Evolutionary conservation across 331 rosid genomes (phyloP).

Genomic region (Arachis monticola): DNA sequence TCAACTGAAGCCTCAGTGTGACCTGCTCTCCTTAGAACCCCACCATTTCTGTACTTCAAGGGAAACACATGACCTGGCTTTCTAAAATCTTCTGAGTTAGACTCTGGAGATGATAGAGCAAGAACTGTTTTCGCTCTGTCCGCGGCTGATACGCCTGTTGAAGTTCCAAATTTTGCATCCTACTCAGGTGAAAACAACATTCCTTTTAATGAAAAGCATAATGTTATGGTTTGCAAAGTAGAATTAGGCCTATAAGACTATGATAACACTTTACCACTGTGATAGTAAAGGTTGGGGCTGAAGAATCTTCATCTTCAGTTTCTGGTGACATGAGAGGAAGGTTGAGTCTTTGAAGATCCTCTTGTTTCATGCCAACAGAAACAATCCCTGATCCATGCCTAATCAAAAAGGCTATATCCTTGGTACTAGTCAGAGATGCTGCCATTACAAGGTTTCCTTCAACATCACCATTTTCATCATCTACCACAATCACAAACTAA

Average conservation of each 20-base stretch:
- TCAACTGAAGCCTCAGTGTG: slow-evolving; percentile 93
- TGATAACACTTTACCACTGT: slow-evolving; percentile 60
- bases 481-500: slow-evolving; percentile 88
- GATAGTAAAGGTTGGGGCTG: slow-evolving; percentile 88
- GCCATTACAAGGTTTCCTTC: slow-evolving; percentile 87
- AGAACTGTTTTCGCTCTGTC: slow-evolving; percentile 82
- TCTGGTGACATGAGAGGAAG: slow-evolving; percentile 86
- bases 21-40: slow-evolving; percentile 86
- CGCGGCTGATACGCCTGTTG: slow-evolving; percentile 75
- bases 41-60: slow-evolving; percentile 73
- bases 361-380: slow-evolving; percentile 81
- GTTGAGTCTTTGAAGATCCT: slow-evolving; percentile 73
- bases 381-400: slow-evolving; percentile 85
- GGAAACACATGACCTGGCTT: slow-evolving; percentile 93
- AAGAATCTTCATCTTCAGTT: slow-evolving; percentile 68
- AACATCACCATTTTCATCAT: slow-evolving; percentile 69
- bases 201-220: too few species aligned
- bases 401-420: slow-evolving; percentile 65
- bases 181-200: slow-evolving; percentile 35
- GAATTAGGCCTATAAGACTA: too few species aligned
- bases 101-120: slow-evolving; percentile 60
- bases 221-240: too few species aligned
- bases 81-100: slow-evolving; percentile 68
- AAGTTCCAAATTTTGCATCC: slow-evolving; percentile 78
- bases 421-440: slow-evolving; percentile 63